Conservation (phyloP, 1,284 basidiomycete species). For the Sanghuangporus sanghuang region DNA sequence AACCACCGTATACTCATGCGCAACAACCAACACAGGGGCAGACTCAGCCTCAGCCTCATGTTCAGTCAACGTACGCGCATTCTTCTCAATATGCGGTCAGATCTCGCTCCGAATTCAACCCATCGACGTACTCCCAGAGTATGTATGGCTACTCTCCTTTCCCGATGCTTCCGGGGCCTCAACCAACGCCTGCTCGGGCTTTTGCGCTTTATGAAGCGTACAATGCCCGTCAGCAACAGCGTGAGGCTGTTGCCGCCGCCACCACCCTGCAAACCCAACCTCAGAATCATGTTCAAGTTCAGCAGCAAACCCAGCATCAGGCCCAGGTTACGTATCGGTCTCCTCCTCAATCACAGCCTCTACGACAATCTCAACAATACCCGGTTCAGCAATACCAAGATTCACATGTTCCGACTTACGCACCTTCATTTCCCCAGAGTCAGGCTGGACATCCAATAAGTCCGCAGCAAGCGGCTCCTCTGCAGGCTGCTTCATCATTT, state of each 20-base stretch:
- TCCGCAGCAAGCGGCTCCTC: background rate
- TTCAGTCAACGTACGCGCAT: background rate
- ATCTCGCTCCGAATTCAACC: background rate
- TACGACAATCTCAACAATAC: constrained; percentile 6
- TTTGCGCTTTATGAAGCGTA: constrained; percentile 5
- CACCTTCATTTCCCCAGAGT: constrained; percentile 1
- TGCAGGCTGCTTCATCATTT: constrained; percentile 1
- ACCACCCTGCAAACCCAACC: constrained; percentile 10
- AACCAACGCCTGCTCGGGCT: background rate
- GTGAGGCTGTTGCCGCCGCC: background rate
- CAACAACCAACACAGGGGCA: background rate
- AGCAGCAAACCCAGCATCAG: background rate
- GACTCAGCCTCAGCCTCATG: background rate
- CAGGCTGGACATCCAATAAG: background rate
- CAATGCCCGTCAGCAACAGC: background rate
- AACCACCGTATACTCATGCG: constrained; percentile 12
- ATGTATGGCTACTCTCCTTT: constrained; percentile 4
- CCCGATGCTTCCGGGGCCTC: constrained; percentile 2
- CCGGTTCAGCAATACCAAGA: background rate
- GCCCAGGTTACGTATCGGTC: background rate
- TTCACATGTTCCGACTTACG: background rate
- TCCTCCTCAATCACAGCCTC: constrained; percentile 6
- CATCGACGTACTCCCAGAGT: background rate
- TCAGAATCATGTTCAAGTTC: background rate
- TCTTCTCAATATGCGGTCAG: background rate